phyloP scores from a whole-genome alignment of 2,329 filamentous ascomycete genomes.

The Cercospora nicotianae region DNA sequence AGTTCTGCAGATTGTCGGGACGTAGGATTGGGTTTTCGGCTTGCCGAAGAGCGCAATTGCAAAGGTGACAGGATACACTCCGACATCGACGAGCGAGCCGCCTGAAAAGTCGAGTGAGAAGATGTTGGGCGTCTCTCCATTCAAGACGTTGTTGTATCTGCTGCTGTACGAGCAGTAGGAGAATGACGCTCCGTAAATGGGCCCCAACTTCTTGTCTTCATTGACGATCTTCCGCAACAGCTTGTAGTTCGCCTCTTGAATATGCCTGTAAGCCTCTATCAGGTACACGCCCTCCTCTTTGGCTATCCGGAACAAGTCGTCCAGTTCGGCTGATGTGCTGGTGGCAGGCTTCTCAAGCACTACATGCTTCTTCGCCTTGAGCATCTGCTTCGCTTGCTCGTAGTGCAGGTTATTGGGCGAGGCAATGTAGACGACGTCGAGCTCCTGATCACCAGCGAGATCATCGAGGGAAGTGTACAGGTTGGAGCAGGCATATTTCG shows the following conservation, averaged over 20 bases:
- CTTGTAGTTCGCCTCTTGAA: slow-evolving; percentile 53
- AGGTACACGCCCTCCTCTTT: slow-evolving; percentile 45
- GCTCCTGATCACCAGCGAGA: slow-evolving; percentile 42
- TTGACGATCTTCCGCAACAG: slow-evolving; percentile 41
- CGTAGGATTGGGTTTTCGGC: slow-evolving; percentile 45
- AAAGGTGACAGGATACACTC: slow-evolving; percentile 51
- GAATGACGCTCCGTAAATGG: slow-evolving; percentile 48
- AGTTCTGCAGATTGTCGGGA: slow-evolving; percentile 46
- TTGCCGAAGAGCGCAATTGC: slow-evolving; percentile 51
- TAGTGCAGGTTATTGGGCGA: slow-evolving; percentile 52
- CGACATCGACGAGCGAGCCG: slow-evolving; percentile 51
- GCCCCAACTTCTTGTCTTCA: slow-evolving; percentile 43
- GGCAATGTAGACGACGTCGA: slow-evolving; percentile 51
- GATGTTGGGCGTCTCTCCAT: slow-evolving; percentile 50
- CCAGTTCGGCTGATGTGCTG: slow-evolving; percentile 45
- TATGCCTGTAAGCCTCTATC: slow-evolving; percentile 52
- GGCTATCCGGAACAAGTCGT: slow-evolving; percentile 46
- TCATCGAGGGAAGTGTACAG: slow-evolving; percentile 44
- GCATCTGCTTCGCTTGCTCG: slow-evolving; percentile 46
- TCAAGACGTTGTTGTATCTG: slow-evolving; percentile 50
- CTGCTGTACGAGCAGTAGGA: slow-evolving; percentile 48
- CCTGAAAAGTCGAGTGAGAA: slow-evolving; percentile 51
- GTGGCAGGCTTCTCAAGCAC: slow-evolving; percentile 54
- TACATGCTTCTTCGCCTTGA: slow-evolving; percentile 50
- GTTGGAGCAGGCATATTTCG: slow-evolving; percentile 42